Base-by-base conservation (phyloP, 352 stramenopile species). In the Phytophthora tentaculata region DNA sequence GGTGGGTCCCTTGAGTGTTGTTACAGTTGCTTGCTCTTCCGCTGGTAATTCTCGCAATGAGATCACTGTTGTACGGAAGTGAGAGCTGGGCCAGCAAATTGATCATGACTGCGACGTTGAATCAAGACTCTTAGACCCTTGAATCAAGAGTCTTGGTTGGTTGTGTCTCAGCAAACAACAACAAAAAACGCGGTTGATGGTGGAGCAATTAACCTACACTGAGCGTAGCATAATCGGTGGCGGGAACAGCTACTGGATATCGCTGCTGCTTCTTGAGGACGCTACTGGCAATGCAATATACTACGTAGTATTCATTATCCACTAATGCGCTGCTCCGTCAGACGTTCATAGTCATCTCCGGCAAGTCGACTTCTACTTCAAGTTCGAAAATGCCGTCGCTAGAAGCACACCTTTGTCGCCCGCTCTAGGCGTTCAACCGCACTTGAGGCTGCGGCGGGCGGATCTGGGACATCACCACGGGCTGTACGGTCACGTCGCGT, bases 401-500 rank as follows among this genome's bases (percentile, higher is more conserved):
- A 32, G 19, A 3, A 29, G n/a, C 16, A 47, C 5, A 29, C 10
- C 52, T 49, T 5, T 56, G 22, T 53, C 19, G 20, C 14, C 6
- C 16, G 5, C 14, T 44, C 45, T 57, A 67, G 13, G 19, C 43
- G 12, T 58, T 44, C n/a, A 20, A 4, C 32, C 55, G 53, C 19
- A 61, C 55, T 61, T 75, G 62, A 5, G 62, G 55, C 56, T 71
- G 67, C 37, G 67, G 56, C 23, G 67, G 48, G 14, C 67, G 62
- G 56, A 75, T 71, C 24, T 52, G 58, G 14, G 58, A 69, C 69
- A 76, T 73, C 59, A 73, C 45, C 41, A 76, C 63, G 43, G 64
- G 69, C 37, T 76, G 69, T 19, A 76, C 64, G 14, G 54, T 70
- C 22, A 76, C 69, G 41, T 76, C 64, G 10, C 58, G 69, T 19